Conservation (phyloP, 768 basidiomycete genomes). For the Termitomyces sp. region DNA sequence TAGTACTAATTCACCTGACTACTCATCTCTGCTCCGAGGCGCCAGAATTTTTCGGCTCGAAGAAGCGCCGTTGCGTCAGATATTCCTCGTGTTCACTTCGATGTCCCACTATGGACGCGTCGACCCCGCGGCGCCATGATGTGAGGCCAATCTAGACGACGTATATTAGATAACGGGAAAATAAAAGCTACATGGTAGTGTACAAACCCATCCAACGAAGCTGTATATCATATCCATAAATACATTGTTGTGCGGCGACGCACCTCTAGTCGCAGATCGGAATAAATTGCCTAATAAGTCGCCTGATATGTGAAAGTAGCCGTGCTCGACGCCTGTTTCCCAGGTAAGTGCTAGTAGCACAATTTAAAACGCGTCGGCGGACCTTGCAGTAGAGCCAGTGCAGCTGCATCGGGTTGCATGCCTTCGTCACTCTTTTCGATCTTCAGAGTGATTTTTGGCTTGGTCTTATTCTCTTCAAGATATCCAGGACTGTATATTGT, state of each 20-base stretch:
- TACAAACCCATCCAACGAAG: conserved; percentile 45
- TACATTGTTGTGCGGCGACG: conserved; percentile 58
- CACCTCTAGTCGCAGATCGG: conserved; percentile 64
- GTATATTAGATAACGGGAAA: neutral
- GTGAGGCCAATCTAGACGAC: conserved; percentile 46
- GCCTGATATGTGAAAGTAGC: conserved; percentile 75
- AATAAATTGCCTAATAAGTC: conserved; percentile 73
- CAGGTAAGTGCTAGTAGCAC: neutral
- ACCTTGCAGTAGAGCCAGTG: conserved; percentile 60
- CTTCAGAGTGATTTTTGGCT: conserved; percentile 72
- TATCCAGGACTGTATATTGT: conserved; percentile 81
- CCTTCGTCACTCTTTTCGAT: conserved; percentile 78
- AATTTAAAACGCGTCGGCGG: neutral
- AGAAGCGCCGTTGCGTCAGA: conserved; percentile 44
- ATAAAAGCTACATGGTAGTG: neutral
- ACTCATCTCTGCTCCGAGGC: conserved; percentile 1
- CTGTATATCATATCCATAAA: conserved; percentile 54
- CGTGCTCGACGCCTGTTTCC: conserved; percentile 62
- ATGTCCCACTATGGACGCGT: conserved; percentile 46
- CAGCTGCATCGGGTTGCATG: conserved; percentile 62
- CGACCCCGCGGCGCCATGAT: conserved; percentile 52
- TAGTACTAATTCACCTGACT: conserved; percentile 6
- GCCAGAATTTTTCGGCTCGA: conserved; percentile 21
- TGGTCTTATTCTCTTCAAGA: conserved; percentile 72
- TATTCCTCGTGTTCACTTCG: conserved; percentile 46